Percentiles rank a stretch among this genome's conserved stretches.
Evolutionary conservation across 2,329 filamentous ascomycete species (phyloP).

Genomic region (Penicillium psychrosexuale): DNA sequence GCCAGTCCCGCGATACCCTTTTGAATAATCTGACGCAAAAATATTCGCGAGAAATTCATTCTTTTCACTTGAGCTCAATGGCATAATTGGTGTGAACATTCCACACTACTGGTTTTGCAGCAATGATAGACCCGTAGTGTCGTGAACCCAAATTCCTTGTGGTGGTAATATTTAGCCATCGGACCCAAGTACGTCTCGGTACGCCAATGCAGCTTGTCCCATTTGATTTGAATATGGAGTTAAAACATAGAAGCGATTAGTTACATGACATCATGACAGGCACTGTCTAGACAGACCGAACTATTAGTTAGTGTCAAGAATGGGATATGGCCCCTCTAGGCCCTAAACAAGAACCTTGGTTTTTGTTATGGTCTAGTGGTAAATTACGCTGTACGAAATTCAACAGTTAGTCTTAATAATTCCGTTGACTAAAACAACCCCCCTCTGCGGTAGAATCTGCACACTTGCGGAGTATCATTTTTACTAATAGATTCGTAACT

Average conservation of each 20-base stretch:
- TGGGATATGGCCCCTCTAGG: no score
- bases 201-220: not conserved
- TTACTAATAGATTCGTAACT: not conserved
- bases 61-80: not conserved
- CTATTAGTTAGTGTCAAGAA: no score
- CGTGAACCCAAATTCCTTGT: not conserved
- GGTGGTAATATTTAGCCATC: not conserved
- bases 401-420: not conserved
- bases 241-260: not conserved
- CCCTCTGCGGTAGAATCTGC: not conserved
- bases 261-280: constrained; percentile 5
- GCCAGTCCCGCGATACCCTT: constrained; percentile 8
- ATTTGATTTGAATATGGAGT: not conserved
- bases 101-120: no score
- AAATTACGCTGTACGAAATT: no score
- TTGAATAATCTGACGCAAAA: constrained; percentile 10
- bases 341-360: no score
- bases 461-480: not conserved
- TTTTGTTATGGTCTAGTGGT: no score
- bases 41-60: not conserved
- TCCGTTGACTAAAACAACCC: not conserved
- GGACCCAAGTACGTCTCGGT: not conserved
- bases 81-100: not conserved
- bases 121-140: not conserved
- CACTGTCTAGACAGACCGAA: no score